Percentiles rank a stretch among this genome's conserved stretches.
Conservation (phyloP, 495 filamentous ascomycete genomes). For the Hypoxylon trugodes region DNA sequence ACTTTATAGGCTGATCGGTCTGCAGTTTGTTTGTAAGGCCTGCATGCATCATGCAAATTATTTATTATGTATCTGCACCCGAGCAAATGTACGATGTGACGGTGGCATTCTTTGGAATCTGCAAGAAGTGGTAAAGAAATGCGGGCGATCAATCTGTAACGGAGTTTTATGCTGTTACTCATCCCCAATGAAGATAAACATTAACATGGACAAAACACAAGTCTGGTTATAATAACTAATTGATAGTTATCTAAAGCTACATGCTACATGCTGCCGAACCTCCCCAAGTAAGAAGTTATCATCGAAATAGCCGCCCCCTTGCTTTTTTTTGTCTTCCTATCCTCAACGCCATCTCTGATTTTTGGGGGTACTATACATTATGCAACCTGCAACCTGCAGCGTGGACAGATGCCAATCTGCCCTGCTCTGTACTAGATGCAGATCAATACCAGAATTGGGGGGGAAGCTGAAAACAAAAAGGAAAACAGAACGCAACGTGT, state of each 20-base stretch:
- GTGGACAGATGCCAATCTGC: not conserved
- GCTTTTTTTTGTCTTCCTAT: constrained; percentile 4
- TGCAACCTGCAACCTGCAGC: constrained; percentile 14
- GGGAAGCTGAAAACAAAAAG: not conserved
- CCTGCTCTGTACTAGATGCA: not conserved
- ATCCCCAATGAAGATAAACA: no score
- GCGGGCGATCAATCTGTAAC: no score
- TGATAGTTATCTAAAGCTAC: not conserved
- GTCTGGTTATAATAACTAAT: no score
- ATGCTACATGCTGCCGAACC: not conserved
- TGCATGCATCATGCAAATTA: constrained; percentile 5
- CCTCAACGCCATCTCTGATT: constrained; percentile 24
- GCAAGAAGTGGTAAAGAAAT: no score
- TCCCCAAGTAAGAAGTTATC: not conserved
- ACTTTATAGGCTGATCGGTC: not conserved
- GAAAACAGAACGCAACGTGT: not conserved
- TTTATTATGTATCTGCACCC: not conserved
- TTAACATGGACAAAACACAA: no score
- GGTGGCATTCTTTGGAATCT: no score
- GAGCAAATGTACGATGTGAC: not conserved
- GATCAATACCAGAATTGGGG: not conserved
- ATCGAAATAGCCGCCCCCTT: constrained; percentile 4
- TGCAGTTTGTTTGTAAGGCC: not conserved
- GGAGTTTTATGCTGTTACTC: no score
- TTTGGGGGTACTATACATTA: constrained; percentile 38